Conservation (phyloP, 371 early-diverging fungal species). For the Smittium culicis region DNA sequence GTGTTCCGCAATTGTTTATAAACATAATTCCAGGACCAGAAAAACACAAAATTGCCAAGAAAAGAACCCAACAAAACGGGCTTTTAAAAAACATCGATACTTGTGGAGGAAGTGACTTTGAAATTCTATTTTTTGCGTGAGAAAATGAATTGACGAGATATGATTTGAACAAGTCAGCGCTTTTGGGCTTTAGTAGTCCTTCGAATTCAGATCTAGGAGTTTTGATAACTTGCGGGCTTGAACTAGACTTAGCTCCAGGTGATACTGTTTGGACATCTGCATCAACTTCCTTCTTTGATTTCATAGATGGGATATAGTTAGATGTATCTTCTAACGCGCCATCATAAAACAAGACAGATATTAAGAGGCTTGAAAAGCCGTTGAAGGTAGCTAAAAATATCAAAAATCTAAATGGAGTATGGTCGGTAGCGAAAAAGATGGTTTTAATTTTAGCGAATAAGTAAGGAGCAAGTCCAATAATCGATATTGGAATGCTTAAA, state of each 20-base stretch:
- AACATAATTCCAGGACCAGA: conserved; percentile 29
- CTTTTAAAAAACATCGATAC: conserved; percentile 9
- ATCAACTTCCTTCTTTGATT: neutral
- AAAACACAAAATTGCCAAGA: conserved; percentile 27
- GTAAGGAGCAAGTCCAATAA: conserved; percentile 53
- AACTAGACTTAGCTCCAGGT: neutral
- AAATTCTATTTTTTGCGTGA: neutral
- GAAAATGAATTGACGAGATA: neutral
- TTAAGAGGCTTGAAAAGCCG: conserved; percentile 16
- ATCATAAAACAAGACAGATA: neutral
- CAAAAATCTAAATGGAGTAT: conserved; percentile 21
- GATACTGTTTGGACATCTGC: neutral
- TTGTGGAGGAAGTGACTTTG: neutral
- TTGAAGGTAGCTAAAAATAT: conserved; percentile 22
- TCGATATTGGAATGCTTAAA: conserved; percentile 43
- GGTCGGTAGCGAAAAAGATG: conserved; percentile 29
- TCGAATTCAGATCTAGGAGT: neutral
- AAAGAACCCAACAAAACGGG: conserved; percentile 26
- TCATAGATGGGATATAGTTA: neutral
- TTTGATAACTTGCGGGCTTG: neutral
- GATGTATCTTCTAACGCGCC: conserved; percentile 5
- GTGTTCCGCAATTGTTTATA: conserved; percentile 32
- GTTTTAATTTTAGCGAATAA: conserved; percentile 45
- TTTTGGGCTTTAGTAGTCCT: neutral
- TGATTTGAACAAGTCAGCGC: neutral